Evolutionary conservation across 2,329 filamentous ascomycete genomes (phyloP).

Genomic region (Tolypocladium pustulatum): DNA sequence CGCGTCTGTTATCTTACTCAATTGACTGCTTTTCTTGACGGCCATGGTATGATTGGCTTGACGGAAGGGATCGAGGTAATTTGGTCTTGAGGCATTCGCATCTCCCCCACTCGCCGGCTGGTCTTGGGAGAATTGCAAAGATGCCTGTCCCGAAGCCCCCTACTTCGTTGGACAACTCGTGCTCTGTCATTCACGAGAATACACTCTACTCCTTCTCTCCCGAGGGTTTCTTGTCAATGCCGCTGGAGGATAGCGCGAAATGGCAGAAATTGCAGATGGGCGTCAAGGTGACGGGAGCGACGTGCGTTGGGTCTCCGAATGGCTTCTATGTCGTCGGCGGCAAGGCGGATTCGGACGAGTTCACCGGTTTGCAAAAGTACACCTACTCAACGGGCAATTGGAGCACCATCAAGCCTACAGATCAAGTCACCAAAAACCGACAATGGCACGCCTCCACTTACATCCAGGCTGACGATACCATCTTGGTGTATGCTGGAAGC

Average conservation of each 20-base stretch:
- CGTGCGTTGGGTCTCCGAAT: constrained; percentile 62
- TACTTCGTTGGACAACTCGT: constrained; percentile 63
- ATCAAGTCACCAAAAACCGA: constrained; percentile 54
- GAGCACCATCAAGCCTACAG: constrained; percentile 32
- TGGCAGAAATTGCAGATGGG: constrained; percentile 62
- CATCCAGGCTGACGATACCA: constrained; percentile 56
- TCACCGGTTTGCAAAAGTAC: constrained; percentile 65
- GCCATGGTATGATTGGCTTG: constrained; percentile 1
- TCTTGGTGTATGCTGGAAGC: constrained; percentile 73
- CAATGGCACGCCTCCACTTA: constrained; percentile 68
- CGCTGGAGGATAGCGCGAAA: constrained; percentile 54
- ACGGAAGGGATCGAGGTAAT: not conserved
- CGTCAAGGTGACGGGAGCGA: constrained; percentile 60
- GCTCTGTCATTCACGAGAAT: constrained; percentile 70
- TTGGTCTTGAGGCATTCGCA: not conserved
- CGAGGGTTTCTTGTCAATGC: constrained; percentile 63
- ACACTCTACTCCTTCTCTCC: constrained; percentile 77
- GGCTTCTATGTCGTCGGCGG: constrained; percentile 79
- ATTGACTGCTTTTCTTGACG: not conserved
- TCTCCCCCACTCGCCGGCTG: not conserved
- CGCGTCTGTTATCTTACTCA: not conserved
- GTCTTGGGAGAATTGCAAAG: constrained; percentile 10
- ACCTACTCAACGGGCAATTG: constrained; percentile 44
- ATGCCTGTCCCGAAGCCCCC: constrained; percentile 68
- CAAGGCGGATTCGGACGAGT: constrained; percentile 38